Evolutionary conservation across 1,284 basidiomycete species (phyloP).

Genomic region (Irpex sp.): DNA sequence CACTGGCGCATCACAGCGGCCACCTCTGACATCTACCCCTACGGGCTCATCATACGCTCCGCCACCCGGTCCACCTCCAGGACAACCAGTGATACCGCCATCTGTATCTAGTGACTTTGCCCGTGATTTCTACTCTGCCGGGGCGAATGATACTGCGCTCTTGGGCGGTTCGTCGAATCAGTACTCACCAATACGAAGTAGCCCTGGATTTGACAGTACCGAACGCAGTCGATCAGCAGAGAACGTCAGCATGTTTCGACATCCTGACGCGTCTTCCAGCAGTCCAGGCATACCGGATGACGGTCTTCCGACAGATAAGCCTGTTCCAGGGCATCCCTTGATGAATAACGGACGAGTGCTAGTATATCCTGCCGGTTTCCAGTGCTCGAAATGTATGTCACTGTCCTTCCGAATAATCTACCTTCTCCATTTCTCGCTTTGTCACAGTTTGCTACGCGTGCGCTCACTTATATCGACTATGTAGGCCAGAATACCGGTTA

Average conservation of each 20-base stretch:
- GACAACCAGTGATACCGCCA: neutral
- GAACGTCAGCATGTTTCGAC: slow-evolving; percentile 3
- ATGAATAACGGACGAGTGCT: slow-evolving; percentile 56
- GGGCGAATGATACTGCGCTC: slow-evolving; percentile 22
- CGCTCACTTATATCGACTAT: neutral
- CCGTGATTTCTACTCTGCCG: slow-evolving; percentile 51
- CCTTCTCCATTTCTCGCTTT: neutral
- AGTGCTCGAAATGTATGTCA: slow-evolving; percentile 49
- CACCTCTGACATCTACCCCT: neutral
- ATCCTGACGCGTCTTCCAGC: neutral
- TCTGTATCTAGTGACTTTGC: slow-evolving; percentile 37
- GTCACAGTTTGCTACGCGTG: neutral
- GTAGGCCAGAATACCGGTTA: slow-evolving; percentile 71
- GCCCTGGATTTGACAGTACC: slow-evolving; percentile 12
- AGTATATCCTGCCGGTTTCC: slow-evolving; percentile 59
- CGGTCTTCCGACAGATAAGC: slow-evolving; percentile 55
- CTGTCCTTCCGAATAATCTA: neutral
- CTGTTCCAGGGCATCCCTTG: slow-evolving; percentile 62
- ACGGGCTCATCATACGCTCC: neutral
- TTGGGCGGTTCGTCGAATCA: slow-evolving; percentile 14
- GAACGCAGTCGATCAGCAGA: slow-evolving; percentile 20
- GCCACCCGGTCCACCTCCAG: neutral
- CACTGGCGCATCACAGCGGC: neutral
- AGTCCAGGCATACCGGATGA: slow-evolving; percentile 34
- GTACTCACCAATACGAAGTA: neutral